phyloP scores from a whole-genome alignment of 345 rosid species.

The Pistacia integerrima region DNA sequence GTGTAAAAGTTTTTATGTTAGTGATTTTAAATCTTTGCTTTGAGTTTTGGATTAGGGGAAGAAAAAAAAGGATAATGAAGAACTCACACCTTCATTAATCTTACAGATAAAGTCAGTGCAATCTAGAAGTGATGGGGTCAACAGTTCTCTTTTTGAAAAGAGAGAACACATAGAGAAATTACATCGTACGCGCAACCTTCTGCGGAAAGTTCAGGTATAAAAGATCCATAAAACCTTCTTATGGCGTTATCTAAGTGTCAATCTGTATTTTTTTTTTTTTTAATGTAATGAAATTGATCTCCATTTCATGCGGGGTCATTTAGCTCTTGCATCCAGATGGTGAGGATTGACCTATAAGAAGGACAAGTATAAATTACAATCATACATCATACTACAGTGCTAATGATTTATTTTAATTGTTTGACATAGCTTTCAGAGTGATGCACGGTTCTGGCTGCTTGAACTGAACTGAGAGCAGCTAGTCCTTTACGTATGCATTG shows the following conservation, averaged over 20 bases:
- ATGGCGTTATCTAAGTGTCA: constrained; percentile 5
- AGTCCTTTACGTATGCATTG: background rate
- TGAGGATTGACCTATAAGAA: constrained; percentile 2
- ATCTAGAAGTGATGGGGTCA: constrained; percentile 96
- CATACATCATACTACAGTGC: background rate
- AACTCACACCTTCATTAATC: constrained; percentile 11
- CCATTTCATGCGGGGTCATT: too few relatives aligned
- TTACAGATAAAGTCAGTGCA: constrained; percentile 93
- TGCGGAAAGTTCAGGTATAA: constrained; percentile 95
- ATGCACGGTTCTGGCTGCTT: constrained; percentile 6
- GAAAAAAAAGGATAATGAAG: background rate
- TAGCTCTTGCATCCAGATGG: background rate
- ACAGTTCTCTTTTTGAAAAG: constrained; percentile 87
- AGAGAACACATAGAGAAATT: constrained; percentile 97
- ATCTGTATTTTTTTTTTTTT: too few relatives aligned
- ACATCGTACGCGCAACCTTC: constrained; percentile 92
- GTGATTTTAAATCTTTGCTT: background rate
- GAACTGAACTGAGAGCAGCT: background rate
- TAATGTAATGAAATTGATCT: too few relatives aligned
- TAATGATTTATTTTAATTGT: background rate
- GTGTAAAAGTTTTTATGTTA: constrained; percentile 10
- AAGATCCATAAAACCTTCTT: background rate
- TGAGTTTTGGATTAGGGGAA: background rate
- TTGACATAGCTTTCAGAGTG: constrained; percentile 3
- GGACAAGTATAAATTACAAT: background rate